Evolutionary conservation across 2,329 filamentous ascomycete genomes (phyloP), one percentile per base, ranked within the genome.

Genomic region (Mycosphaerelloides madeirae): DNA sequence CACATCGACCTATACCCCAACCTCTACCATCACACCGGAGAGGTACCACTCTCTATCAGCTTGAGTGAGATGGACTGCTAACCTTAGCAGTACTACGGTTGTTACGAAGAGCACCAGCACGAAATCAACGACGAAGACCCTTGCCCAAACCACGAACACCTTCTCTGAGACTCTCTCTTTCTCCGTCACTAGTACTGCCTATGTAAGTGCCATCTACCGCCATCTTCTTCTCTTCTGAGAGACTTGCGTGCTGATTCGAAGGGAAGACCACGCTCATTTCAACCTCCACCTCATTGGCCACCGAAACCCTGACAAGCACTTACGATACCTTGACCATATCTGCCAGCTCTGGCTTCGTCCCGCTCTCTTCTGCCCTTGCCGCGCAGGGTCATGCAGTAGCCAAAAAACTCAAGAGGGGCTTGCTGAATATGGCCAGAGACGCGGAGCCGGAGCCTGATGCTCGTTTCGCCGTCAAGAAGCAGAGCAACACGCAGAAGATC

Each of bases 81-180:
- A 25, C 9, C 22, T 5, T 25, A 37, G 25, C 11, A 37, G 34
- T 14, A 22, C 34, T 18, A 40, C 38, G 8, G 9, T 40, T 14
- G 18, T 29, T 12, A 31, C 11, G 9, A 34, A 16, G 18, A 34
- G 16, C 6, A 44, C 42, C 3, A 28, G 33, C 13, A 29, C 29
- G 3, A 25, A 28, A 18, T 38, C 36, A 16, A 37, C 29, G 1
- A 47, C 48, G 8, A 40, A 29, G 20, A 47, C 48, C 7, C 34
- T 50, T 13, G 41, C 43, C 3, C 43, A 50, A 31, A 47, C 40
- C 16, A 50, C 48, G 12, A 31, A 38, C 37, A 47, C 44, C 4
- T 50, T 47, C 8, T 50, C 44, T 3, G 39, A 29, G 9, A 50
- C 48, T 9, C 19, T 42, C 2, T 38, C 41, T 9, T 41, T 47